Base-by-base conservation (phyloP, 2,329 filamentous ascomycete genomes). In the Aspergillus arachidicola region DNA sequence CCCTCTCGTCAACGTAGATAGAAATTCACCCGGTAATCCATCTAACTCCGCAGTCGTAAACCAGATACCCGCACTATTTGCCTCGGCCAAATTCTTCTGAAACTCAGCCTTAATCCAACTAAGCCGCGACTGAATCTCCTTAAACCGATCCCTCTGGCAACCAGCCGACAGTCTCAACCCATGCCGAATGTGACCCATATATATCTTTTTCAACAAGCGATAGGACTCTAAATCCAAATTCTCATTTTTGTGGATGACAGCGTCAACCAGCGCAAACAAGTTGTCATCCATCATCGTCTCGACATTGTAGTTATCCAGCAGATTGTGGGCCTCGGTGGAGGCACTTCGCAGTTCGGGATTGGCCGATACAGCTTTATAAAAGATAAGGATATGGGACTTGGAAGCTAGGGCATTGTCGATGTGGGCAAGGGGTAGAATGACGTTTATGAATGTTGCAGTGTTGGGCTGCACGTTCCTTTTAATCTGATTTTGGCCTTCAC, bases 231-330 rank as follows among this genome's bases (percentile, higher is more conserved):
- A 0, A 7, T 48, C 45, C 5, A 48, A 2, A 7, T 48, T 2
- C 0, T 28, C 12, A 3, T 7, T 6, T 0, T 28, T 1, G 5
- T 28, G 21, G 0, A 26, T 3, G 12, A 26, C 45, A 7, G 45
- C 45, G 6, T 48, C 12, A 16, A 48, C 45, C 12, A 48, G 45
- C 14, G 21, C 12, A 26, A 48, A 48, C 1, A 48, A 26, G 4
- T 6, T 23, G 1, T 28, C 23, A 23, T 26, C 21, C 45, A 34
- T 53, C 26, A 1, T 32, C 16, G n/a, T 53, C 16, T 34, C 50
- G 9, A 53, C 1, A 5, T 30, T 34, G 9, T n/a, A 53, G 16
- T 16, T 19, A 19, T 32, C 28, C 0, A 53, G 19, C 19, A 53
- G 26, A 2, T 19, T 30, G 1, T 7, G 14, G 16, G 50, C 28